Evolutionary conservation across 2,329 filamentous ascomycete genomes (phyloP), one percentile per base, ranked within the genome.

Genomic region (Aaosphaeria arxii): DNA sequence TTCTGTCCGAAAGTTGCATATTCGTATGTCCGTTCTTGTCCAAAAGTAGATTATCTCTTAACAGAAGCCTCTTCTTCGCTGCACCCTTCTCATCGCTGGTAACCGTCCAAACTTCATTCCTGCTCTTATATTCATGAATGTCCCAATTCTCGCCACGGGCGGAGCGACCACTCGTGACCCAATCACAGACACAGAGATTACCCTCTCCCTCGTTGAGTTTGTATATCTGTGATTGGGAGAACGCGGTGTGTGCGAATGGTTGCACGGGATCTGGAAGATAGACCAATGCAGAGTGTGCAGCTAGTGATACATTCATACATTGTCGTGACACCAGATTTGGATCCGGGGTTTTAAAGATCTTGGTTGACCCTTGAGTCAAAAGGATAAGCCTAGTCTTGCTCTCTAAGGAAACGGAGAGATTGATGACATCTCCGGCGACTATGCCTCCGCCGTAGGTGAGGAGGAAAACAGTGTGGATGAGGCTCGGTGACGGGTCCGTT

Each of bases 391-490:
- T 85, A 4, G 89, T 86, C 2, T 74, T 72, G 3, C 77, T 58
- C 7, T 82, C 81, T 42, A 96, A 76, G 7, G 80, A 78, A 52
- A 96, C 80, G 17, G 77, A 75, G 29, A 99, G 81, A 61, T 86
- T 77, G 67, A 97, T 86, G 54, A 82, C 77, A 69, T 99, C 94
- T 39, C 91, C 91, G 9, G 87, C 89, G 1, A 99, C 88, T 11
- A 99, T 82, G 2, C 94, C 94, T 40, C 94, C 94, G 43, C 94
- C 94, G 66, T 97, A 99, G 1, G 91, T 96, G 43, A 99, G 80
- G 35, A 97, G 79, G 66, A 96, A 97, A 38, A 96, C 85, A 31
- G 94, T 78, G 46, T 78, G 82, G 6, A 91, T 80, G 48, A 88
- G 88, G 24, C 53, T 45, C 38, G 69, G 73, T 32, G 68, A 40